Evolutionary conservation across 2,329 filamentous ascomycete genomes (phyloP).

Genomic region (Fusarium pseudonygamai): DNA sequence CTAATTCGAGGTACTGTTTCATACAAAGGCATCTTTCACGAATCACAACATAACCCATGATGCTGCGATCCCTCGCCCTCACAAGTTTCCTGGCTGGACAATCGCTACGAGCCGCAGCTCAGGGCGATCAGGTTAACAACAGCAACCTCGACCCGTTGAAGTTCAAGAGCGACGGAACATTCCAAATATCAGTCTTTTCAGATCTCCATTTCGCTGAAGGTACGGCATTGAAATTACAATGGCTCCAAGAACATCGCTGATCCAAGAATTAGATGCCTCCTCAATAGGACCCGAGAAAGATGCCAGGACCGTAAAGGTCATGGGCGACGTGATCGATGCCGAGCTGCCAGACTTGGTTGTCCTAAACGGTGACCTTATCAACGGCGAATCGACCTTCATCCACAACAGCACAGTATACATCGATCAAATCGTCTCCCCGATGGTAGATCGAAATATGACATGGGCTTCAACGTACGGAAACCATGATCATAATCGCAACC

Average conservation of each 20-base stretch:
- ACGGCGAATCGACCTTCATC: slow-evolving; percentile 67
- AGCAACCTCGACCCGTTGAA: slow-evolving; percentile 20
- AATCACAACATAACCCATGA: neutral
- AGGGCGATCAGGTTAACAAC: slow-evolving; percentile 15
- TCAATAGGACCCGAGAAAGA: slow-evolving; percentile 50
- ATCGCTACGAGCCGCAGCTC: neutral
- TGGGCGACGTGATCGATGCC: slow-evolving; percentile 47
- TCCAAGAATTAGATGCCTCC: slow-evolving; percentile 6
- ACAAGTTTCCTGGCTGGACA: slow-evolving; percentile 1
- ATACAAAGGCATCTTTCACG: neutral
- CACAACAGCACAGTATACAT: slow-evolving; percentile 64
- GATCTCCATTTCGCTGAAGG: slow-evolving; percentile 35
- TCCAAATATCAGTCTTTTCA: slow-evolving; percentile 32
- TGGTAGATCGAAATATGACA: slow-evolving; percentile 61
- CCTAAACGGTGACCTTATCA: slow-evolving; percentile 75
- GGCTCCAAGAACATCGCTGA: neutral
- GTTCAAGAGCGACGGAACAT: slow-evolving; percentile 22
- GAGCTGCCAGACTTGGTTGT: slow-evolving; percentile 65
- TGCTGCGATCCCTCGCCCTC: slow-evolving; percentile 16
- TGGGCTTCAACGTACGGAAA: slow-evolving; percentile 78
- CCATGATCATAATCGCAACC: slow-evolving; percentile 68
- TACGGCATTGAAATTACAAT: neutral
- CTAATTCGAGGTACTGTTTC: neutral
- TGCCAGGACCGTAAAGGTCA: slow-evolving; percentile 47
- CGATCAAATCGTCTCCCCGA: slow-evolving; percentile 64